These are phyloP conservation scores for Tetrapisispora taiwanensis DNA, from an alignment of 805 yeast genomes.

Conservation along the genomic window DNA sequence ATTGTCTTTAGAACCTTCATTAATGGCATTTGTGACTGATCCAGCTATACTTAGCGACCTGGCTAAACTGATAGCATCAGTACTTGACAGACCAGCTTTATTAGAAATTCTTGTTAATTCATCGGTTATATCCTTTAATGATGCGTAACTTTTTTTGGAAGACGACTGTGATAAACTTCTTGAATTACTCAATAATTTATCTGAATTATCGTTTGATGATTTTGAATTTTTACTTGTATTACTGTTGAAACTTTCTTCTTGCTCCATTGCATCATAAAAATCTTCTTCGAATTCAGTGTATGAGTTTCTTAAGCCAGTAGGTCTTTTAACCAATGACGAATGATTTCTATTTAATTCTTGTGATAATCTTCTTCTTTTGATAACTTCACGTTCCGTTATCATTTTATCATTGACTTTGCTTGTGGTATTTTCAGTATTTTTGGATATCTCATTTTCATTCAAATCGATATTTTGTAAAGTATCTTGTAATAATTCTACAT, in stretches of 20 bases:
- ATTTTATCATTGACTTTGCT: constrained; percentile 14
- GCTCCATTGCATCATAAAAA: constrained; percentile 22
- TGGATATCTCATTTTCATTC: constrained; percentile 2
- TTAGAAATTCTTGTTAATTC: constrained; percentile 65
- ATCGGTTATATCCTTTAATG: constrained; percentile 55
- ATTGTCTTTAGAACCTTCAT: not conserved
- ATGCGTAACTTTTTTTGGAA: constrained; percentile 31
- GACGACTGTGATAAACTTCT: not conserved
- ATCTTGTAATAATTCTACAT: constrained; percentile 51
- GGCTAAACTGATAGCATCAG: constrained; percentile 74
- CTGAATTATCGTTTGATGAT: not conserved
- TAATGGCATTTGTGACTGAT: constrained; percentile 32
- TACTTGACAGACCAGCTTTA: constrained; percentile 63
- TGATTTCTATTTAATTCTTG: constrained; percentile 4
- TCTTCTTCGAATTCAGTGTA: constrained; percentile 24
- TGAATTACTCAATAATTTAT: too few relatives aligned
- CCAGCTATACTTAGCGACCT: constrained; percentile 64
- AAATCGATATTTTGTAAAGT: constrained; percentile 22
- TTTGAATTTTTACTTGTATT: not conserved
- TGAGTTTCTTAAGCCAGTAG: constrained; percentile 23
- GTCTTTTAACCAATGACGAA: constrained; percentile 22
- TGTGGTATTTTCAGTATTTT: not conserved
- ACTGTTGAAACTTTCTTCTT: constrained; percentile 23
- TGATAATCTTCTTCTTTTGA: not conserved
- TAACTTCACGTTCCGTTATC: constrained; percentile 1